Percentiles rank a stretch among this genome's conserved stretches.
Evolutionary conservation across 371 early-diverging fungal species (phyloP).

Genomic region (Funneliformis caledonium): DNA sequence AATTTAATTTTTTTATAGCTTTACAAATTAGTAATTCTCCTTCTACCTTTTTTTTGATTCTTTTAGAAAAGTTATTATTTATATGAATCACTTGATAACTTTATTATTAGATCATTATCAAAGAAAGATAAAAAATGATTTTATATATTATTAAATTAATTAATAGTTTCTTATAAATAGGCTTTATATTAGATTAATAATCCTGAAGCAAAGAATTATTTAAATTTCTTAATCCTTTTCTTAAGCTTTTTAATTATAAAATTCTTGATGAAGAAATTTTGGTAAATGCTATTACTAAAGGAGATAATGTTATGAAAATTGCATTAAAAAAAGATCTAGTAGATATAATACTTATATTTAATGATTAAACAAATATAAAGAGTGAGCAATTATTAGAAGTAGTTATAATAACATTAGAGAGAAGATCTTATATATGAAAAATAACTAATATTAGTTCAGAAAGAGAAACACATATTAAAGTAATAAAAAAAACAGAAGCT

Average conservation of each 20-base stretch:
- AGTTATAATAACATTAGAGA: background rate
- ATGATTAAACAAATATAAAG: no score
- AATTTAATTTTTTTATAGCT: no score
- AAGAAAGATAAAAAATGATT: no score
- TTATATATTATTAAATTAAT: no score
- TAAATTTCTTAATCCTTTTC: background rate
- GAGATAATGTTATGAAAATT: background rate
- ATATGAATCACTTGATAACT: no score
- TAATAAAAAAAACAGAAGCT: constrained; percentile 6
- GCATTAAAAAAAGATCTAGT: background rate
- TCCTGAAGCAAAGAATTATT: constrained; percentile 6
- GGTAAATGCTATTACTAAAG: background rate
- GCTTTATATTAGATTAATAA: constrained; percentile 4
- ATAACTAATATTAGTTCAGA: background rate
- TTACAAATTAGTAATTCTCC: no score
- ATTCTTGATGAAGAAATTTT: background rate
- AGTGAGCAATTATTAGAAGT: background rate
- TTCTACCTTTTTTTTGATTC: no score
- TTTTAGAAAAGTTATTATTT: no score
- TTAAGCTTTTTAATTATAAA: background rate
- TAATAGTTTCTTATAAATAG: no score
- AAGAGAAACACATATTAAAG: background rate
- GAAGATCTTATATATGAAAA: constrained; percentile 1
- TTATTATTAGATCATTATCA: no score
- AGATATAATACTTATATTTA: background rate